phyloP scores from a whole-genome alignment of 352 stramenopile species.

The Phytophthora colocasiae region DNA sequence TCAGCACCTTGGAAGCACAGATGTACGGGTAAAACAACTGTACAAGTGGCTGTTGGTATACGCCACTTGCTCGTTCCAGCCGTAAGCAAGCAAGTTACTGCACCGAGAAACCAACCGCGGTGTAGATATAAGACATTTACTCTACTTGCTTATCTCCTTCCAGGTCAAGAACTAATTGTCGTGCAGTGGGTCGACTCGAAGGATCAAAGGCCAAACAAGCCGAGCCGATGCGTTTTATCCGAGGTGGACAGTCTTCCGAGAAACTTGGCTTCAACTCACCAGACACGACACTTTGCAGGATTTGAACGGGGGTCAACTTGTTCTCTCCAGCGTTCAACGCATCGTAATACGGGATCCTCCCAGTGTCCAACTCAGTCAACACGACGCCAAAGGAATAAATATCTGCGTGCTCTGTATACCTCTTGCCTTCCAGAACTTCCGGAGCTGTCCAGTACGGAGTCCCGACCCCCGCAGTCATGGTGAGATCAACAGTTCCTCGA shows the following conservation, averaged over 20 bases:
- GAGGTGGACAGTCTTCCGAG: conserved; percentile 40
- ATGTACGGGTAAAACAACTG: conserved; percentile 10
- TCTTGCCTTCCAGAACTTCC: conserved; percentile 64
- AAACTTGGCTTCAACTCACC: conserved; percentile 54
- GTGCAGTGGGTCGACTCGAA: conserved; percentile 6
- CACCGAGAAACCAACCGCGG: background rate
- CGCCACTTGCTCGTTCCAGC: no score
- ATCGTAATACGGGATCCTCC: conserved; percentile 39
- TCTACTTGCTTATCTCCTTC: background rate
- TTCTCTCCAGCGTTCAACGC: conserved; percentile 12
- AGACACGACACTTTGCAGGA: conserved; percentile 49
- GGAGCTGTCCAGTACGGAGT: conserved; percentile 86
- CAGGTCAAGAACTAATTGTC: conserved; percentile 13
- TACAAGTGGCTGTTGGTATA: background rate
- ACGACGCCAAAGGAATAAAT: conserved; percentile 79
- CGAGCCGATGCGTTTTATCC: conserved; percentile 31
- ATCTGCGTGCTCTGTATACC: conserved; percentile 63
- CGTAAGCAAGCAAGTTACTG: background rate
- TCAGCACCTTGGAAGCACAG: background rate
- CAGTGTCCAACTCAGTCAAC: conserved; percentile 51
- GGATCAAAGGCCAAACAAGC: conserved; percentile 30
- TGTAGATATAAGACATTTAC: no score
- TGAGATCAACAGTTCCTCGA: conserved; percentile 23
- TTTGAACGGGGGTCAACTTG: conserved; percentile 42
- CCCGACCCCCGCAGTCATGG: conserved; percentile 73